Evolutionary conservation across 495 filamentous ascomycete species (phyloP).

Genomic region (Astrothelium macrocarpum): DNA sequence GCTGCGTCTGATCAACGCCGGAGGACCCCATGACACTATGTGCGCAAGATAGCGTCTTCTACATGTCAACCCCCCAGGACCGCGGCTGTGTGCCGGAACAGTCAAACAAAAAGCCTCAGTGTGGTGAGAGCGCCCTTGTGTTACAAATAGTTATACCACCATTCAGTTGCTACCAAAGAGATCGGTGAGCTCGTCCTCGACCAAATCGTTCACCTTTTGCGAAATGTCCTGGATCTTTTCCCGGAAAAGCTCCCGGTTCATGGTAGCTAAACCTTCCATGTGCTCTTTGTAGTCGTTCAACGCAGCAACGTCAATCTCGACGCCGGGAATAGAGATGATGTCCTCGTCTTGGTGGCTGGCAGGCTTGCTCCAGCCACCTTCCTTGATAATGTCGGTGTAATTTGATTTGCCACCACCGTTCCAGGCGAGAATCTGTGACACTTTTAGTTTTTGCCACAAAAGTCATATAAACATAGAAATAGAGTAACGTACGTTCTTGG

Average conservation of each 20-base stretch:
- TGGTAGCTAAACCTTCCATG: slow-evolving; percentile 13
- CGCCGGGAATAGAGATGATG: slow-evolving; percentile 24
- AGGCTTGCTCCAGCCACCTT: slow-evolving; percentile 46
- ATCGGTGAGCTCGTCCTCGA: slow-evolving; percentile 59
- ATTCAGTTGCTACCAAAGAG: slow-evolving; percentile 43
- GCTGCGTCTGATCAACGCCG: background rate
- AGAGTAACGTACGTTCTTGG: slow-evolving; percentile 54
- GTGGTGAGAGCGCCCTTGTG: background rate
- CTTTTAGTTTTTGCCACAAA: slow-evolving; percentile 10
- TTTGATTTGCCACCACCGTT: slow-evolving; percentile 94
- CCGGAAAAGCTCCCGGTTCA: slow-evolving; percentile 12
- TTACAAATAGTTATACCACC: background rate
- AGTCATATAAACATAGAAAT: slow-evolving; percentile 2
- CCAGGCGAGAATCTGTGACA: slow-evolving; percentile 74
- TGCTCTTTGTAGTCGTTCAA: slow-evolving; percentile 14
- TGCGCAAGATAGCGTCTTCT: background rate
- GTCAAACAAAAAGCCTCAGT: background rate
- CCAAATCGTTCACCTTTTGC: slow-evolving; percentile 50
- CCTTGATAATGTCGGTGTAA: slow-evolving; percentile 72
- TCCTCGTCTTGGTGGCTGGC: slow-evolving; percentile 5
- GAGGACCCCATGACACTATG: background rate
- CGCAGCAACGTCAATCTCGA: slow-evolving; percentile 19
- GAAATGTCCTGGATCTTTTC: slow-evolving; percentile 28
- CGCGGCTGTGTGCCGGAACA: background rate
- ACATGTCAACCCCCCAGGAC: background rate